Percentiles rank a stretch among this genome's conserved stretches.
phyloP scores from a whole-genome alignment of 2,329 filamentous ascomycete species.

The Ceratocystis cubensis region DNA sequence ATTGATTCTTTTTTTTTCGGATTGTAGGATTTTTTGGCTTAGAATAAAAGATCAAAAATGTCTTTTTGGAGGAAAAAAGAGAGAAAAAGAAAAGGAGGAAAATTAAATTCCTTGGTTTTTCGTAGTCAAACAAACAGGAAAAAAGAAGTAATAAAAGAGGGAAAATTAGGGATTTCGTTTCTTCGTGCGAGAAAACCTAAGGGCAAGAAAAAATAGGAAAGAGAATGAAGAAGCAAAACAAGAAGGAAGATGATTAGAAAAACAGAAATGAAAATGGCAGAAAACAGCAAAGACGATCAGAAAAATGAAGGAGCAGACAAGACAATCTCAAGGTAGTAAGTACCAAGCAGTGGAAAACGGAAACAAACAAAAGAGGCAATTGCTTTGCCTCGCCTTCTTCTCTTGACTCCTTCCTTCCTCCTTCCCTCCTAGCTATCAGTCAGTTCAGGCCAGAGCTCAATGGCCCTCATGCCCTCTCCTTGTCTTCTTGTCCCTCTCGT shows the following conservation, averaged over 20 bases:
- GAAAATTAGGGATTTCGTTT: no score
- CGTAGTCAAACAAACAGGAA: constrained; percentile 4
- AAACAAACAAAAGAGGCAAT: neutral
- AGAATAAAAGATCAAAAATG: constrained; percentile 5
- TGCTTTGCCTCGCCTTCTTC: no score
- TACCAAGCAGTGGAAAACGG: neutral
- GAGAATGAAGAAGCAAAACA: neutral
- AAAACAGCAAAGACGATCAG: constrained; percentile 3
- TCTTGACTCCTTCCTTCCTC: no score
- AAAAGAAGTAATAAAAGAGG: neutral
- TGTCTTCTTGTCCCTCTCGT: no score
- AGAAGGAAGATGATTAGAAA: neutral
- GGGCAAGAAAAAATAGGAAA: neutral
- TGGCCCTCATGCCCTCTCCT: no score
- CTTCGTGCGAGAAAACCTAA: neutral
- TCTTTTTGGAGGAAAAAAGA: neutral
- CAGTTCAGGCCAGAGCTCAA: no score
- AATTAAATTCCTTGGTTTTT: neutral
- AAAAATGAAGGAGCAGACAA: constrained; percentile 3
- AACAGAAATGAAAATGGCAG: neutral
- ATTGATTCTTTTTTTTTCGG: neutral
- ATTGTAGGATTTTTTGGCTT: constrained; percentile 4
- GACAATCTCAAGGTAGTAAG: neutral
- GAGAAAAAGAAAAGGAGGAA: neutral
- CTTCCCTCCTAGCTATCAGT: no score